Evolutionary conservation across 495 filamentous ascomycete species (phyloP), one percentile per base, ranked within the genome.

Genomic region (Daldinia decipiens): DNA sequence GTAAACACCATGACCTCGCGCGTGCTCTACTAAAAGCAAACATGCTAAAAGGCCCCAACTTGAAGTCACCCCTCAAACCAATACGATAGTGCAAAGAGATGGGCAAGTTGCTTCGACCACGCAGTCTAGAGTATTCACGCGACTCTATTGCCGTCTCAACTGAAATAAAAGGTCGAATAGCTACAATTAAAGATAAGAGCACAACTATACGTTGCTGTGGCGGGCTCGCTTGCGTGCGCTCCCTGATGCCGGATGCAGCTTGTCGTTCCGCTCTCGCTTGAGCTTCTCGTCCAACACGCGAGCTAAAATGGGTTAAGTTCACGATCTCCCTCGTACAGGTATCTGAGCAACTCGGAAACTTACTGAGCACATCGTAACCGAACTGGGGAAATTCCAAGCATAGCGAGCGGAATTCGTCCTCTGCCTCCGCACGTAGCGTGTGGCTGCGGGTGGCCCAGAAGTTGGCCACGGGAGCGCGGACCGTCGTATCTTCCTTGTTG

Each of bases 381-480:
- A 98, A 97, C 73, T 95, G 89, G 15, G 94, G 95, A 70, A 90
- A 94, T 77, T 97, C 92, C 59, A 96, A 80, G 81, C 95, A 96
- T 79, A 97, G 87, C 56, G 82, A 77, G 72, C 88, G 85, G 83
- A 97, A 97, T 74, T 92, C 90, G 0, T 90, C 87, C 76, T 94
- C 91, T 36, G 93, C 92, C 76, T 95, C 92, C 74, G 93, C 86
- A 24, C 94, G 88, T 62, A 97, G 82, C 27, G 91, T 86, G 82
- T 95, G 92, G 66, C 88, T 90, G 61, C 91, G 84, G 52, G 87
- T 87, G 2, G 93, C 93, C 94, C 94, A 98, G 82, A 95, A 97
- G 53, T 87, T 88, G n/a, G 92, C 93, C 39, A 97, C 89, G 5
- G 94, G 94, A 58, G 87, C 90, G 55, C 94, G 88, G 66, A 97